These are phyloP conservation scores for Cavenderia fasciculata DNA, from an alignment of 78 protist species.

Conservation along the genomic window DNA sequence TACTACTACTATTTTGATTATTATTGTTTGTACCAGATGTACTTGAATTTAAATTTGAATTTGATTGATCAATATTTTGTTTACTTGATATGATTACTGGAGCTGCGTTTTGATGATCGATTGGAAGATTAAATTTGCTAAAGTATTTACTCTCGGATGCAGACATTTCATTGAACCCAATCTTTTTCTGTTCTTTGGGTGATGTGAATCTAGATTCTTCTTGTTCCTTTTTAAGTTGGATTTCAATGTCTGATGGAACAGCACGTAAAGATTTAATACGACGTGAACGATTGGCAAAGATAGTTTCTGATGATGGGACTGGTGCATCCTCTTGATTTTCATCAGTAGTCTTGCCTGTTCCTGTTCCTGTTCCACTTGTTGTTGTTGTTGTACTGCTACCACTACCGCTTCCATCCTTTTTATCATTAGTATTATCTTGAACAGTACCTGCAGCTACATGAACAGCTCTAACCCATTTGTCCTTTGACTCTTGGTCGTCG, in stretches of 20 bases:
- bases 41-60: neutral
- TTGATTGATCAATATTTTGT: neutral
- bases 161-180: conserved; percentile 4
- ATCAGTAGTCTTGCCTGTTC: neutral
- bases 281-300: conserved; percentile 1
- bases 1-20: neutral
- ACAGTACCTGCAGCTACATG: conserved; percentile 15
- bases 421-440: no score
- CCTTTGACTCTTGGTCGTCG: conserved; percentile 13
- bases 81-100: conserved; percentile 24
- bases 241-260: neutral
- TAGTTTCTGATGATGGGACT: conserved; percentile 28
- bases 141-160: conserved; percentile 22
- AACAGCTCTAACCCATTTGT: conserved; percentile 39
- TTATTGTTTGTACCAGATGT: neutral
- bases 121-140: conserved; percentile 30
- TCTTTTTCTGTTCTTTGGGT: neutral
- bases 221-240: conserved; percentile 12
- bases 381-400: no score
- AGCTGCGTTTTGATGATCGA: neutral
- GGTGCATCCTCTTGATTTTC: neutral
- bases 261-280: conserved; percentile 26
- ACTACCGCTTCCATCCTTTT: no score
- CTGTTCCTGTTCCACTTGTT: no score
- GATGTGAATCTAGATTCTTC: neutral